Percentiles rank a stretch among this genome's conserved stretches.
phyloP scores from a whole-genome alignment of 2,329 filamentous ascomycete species.

The Phaeosphaeriaceae sp. region DNA sequence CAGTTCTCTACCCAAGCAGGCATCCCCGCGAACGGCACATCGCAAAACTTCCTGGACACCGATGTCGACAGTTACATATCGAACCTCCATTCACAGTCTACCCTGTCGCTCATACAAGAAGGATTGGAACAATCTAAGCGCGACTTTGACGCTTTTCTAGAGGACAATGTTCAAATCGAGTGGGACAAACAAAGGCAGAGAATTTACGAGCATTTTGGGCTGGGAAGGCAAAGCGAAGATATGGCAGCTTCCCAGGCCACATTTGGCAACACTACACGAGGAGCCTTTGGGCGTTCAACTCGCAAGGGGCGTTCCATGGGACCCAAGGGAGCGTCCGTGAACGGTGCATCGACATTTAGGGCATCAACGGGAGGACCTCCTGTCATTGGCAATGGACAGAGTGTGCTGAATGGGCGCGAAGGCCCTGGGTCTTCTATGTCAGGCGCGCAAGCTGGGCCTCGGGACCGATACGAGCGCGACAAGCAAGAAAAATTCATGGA shows the following conservation, averaged over 20 bases:
- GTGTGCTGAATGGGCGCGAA: conserved; percentile 65
- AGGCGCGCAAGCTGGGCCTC: conserved; percentile 59
- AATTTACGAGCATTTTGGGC: conserved; percentile 96
- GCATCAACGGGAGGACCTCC: conserved; percentile 74
- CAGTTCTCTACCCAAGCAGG: conserved; percentile 73
- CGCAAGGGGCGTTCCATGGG: conserved; percentile 51
- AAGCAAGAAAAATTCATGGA: conserved; percentile 83
- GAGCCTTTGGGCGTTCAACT: conserved; percentile 61
- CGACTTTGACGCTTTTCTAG: conserved; percentile 92
- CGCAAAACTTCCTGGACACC: conserved; percentile 56
- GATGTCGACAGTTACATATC: conserved; percentile 76
- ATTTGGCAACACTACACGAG: conserved; percentile 43
- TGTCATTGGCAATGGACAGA: conserved; percentile 79
- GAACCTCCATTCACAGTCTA: conserved; percentile 87
- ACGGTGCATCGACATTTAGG: conserved; percentile 59
- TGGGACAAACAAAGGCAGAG: conserved; percentile 93
- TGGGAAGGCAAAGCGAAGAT: conserved; percentile 59
- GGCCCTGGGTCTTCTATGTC: conserved; percentile 63
- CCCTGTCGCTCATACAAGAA: conserved; percentile 87
- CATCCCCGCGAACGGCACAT: conserved; percentile 59
- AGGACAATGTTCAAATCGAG: conserved; percentile 92
- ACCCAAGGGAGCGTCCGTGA: conserved; percentile 40
- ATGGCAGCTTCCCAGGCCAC: conserved; percentile 46
- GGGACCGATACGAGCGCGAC: conserved; percentile 79
- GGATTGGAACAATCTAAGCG: conserved; percentile 86